phyloP scores from a whole-genome alignment of 1,139 yeast genomes.

The Blastobotrys elegans region DNA sequence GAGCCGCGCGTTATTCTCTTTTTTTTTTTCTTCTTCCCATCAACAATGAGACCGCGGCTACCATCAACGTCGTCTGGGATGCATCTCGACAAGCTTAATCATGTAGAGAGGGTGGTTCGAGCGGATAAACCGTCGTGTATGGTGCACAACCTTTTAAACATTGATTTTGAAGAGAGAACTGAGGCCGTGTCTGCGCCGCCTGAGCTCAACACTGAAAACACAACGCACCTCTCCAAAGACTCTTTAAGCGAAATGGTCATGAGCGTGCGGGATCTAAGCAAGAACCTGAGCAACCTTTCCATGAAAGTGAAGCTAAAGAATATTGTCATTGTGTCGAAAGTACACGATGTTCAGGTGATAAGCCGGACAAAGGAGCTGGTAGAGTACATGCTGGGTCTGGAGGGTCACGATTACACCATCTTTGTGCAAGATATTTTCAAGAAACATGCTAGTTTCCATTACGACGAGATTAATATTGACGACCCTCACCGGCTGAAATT shows the following conservation, averaged over 20 bases:
- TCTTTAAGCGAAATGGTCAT: slow-evolving; percentile 39
- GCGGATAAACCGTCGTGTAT: slow-evolving; percentile 17
- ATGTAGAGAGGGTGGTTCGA: not conserved
- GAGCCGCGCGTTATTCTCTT: not conserved
- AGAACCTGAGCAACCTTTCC: slow-evolving; percentile 38
- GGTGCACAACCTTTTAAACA: slow-evolving; percentile 24
- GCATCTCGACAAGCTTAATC: not conserved
- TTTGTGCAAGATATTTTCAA: slow-evolving; percentile 52
- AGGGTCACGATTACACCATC: slow-evolving; percentile 10
- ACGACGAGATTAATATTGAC: slow-evolving; percentile 37
- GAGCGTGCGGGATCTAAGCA: slow-evolving; percentile 38
- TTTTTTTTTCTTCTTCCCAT: not conserved
- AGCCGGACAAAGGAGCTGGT: slow-evolving; percentile 52
- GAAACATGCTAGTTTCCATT: slow-evolving; percentile 43
- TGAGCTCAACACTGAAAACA: not conserved
- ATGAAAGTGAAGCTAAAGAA: slow-evolving; percentile 56
- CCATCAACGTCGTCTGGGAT: not conserved
- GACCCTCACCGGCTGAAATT: slow-evolving; percentile 41
- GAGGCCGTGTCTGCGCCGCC: slow-evolving; percentile 9
- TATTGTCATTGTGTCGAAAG: slow-evolving; percentile 64
- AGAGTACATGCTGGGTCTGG: slow-evolving; percentile 45
- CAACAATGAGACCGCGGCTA: not conserved
- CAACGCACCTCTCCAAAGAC: slow-evolving; percentile 29
- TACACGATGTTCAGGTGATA: slow-evolving; percentile 57
- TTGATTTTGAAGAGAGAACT: slow-evolving; percentile 9